Evolutionary conservation across 208 protist species (phyloP), one percentile per base, ranked within the genome.

Genomic region (Trypanosoma mega): DNA sequence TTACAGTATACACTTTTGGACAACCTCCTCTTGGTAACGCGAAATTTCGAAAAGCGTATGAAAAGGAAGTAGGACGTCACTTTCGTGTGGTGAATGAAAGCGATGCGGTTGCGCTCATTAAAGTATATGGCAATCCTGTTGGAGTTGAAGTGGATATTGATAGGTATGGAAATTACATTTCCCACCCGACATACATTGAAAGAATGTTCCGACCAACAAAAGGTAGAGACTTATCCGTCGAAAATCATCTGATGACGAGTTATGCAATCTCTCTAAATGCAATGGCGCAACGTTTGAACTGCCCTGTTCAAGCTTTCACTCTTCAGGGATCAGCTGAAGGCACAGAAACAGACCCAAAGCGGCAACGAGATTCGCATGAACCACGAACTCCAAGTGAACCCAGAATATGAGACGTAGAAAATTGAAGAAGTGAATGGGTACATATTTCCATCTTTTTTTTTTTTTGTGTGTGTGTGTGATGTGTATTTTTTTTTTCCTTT

Each of bases 31-130:
- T 96, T 16, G 88, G 92, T 20, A 97, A 97, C 64, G 55, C 36
- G 20, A 69, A 68, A 4, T 97, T 94, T 56, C 68, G 76, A 33
- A 50, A 49, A 11, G 51, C 76, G 8, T 97, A 94, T 76, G 76
- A 97, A 72, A 79, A 83, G 31, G 63, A 68, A 27, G 80, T 97
- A 12, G 87, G 87, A 30, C 80, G 90, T 43, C 80, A 83, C 1
- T 97, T 94, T 69, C 78, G 85, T 33, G 68, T 97, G 30, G 76
- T 92, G 44, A 97, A 97, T 61, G 89, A 97, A 58, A 92, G 80
- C 57, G 92, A 97, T 70, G 41, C 82, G 20, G 77, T 97, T 5
- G 71, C 76, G 29, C 71, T 68, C 16, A 82, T 93, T 60, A 51
- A 55, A 5, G 73, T 87, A 52, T 89, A 89, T 31, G 82, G 82